Percentiles rank a stretch among this genome's conserved stretches.
phyloP scores from a whole-genome alignment of 768 basidiomycete species.

The Megacollybia marginata region DNA sequence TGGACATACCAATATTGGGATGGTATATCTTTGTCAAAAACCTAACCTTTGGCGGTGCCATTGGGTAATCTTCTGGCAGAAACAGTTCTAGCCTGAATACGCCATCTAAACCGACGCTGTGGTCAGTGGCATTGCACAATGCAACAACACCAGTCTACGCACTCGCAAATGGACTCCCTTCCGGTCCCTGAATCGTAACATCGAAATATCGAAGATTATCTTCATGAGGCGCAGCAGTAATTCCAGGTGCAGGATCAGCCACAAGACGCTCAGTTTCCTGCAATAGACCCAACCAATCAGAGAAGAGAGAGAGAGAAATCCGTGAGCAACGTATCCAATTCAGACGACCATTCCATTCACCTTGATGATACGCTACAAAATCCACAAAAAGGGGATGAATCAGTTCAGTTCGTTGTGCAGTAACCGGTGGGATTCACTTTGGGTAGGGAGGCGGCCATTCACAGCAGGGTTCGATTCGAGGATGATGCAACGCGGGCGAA shows the following conservation, averaged over 20 bases:
- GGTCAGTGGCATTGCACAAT: neutral
- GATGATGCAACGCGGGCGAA: neutral
- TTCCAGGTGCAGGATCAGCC: constrained; percentile 95
- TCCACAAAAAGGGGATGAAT: neutral
- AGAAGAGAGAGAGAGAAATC: constrained; percentile 4
- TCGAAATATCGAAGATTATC: constrained; percentile 99
- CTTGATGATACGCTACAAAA: constrained; percentile 44
- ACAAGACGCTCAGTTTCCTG: constrained; percentile 98
- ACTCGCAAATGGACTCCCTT: constrained; percentile 84
- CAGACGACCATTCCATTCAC: constrained; percentile 14
- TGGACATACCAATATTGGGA: constrained; percentile 89
- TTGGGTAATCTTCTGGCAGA: constrained; percentile 98
- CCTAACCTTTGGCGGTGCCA: constrained; percentile 97
- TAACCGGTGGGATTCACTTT: neutral
- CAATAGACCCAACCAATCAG: constrained; percentile 2
- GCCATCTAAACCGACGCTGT: constrained; percentile 57
- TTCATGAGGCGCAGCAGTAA: constrained; percentile 90
- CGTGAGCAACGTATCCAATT: neutral
- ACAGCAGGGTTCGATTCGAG: neutral
- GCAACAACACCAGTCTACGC: constrained; percentile 30
- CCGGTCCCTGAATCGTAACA: constrained; percentile 93
- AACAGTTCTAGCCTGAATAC: constrained; percentile 96
- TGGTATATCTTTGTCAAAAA: constrained; percentile 99
- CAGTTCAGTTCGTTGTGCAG: neutral
- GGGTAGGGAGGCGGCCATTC: neutral